Evolutionary conservation across 768 basidiomycete genomes (phyloP), one percentile per base, ranked within the genome.

Genomic region (Auricularia heimuer): DNA sequence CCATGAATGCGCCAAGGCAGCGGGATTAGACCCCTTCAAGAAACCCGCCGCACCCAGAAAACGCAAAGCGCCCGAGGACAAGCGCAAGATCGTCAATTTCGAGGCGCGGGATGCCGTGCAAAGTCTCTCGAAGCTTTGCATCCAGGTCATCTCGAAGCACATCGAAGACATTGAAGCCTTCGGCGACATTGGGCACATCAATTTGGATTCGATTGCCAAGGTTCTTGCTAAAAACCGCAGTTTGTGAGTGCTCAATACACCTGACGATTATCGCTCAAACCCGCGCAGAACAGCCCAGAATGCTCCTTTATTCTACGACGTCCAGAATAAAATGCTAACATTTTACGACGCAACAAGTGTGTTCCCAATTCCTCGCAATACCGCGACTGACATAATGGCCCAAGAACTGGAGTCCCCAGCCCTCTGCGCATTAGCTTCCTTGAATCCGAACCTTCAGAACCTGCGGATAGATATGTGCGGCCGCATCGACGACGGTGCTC

Each of bases 341-440:
- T 75, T 99, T 45, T 95, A 92, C 70, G 97, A 99, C 75, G 89
- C 87, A 51, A 97, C 96, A 0, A 88, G 94, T 96, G 73, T 68
- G 89, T 76, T n/a, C 3, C 1, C 47, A 18, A 33, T 35, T 44
- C 62, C 29, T 3, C 37, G 24, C 24, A 10, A 58, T 16, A 12
- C 1, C 63, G 54, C 16, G 6, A 6, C 16, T 51, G 47, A 51
- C 18, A 24, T 47, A 33, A 14, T n/a, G 61, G n/a, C 2, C 39
- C 12, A 64, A 96, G 93, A 86, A 45, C 81, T 99, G 35, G 73
- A 81, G 0, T 80, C 90, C 0, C 77, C 83, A 2, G 87, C 89
- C 3, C 81, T 94, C 54, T 78, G 78, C 45, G 83, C 90, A 0
- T 82, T 98, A 8, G 85, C 86, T 0, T 80, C 81, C 54, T 85